Evolutionary conservation across 192 early-diverging fungal genomes (phyloP).

Genomic region (Coemansia sp.): DNA sequence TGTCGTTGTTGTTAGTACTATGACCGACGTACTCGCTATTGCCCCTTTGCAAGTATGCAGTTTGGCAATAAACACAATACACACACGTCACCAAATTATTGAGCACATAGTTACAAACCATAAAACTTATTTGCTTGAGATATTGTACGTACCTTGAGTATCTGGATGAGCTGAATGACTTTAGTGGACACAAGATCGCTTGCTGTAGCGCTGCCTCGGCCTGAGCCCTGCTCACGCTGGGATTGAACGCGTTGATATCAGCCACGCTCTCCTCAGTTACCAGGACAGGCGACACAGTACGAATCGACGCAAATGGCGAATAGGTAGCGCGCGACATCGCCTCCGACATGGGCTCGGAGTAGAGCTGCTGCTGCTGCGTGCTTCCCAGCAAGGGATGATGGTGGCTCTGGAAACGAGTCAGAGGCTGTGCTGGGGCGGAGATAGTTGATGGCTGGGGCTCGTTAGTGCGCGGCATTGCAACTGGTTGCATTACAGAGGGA

Average conservation of each 20-base stretch:
- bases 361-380: conserved; percentile 4
- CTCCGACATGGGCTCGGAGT: conserved; percentile 10
- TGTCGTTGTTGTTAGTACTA: neutral
- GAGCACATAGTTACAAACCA: conserved; percentile 1
- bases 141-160: conserved; percentile 19
- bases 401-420: neutral
- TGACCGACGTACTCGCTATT: conserved; percentile 11
- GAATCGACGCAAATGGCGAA: conserved; percentile 53
- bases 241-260: neutral
- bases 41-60: neutral
- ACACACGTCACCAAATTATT: conserved; percentile 7
- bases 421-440: neutral
- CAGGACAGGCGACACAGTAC: conserved; percentile 40
- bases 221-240: conserved; percentile 21
- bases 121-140: neutral
- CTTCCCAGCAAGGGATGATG: conserved; percentile 40
- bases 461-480: neutral
- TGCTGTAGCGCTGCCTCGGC: conserved; percentile 49
- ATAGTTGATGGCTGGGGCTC: neutral
- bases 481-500: neutral
- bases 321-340: conserved; percentile 18
- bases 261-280: conserved; percentile 12
- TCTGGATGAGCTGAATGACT: conserved; percentile 2
- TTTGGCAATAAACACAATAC: conserved; percentile 14
- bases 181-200: conserved; percentile 42